phyloP scores from a whole-genome alignment of 2,329 filamentous ascomycete genomes.

The Verticillium longisporum region DNA sequence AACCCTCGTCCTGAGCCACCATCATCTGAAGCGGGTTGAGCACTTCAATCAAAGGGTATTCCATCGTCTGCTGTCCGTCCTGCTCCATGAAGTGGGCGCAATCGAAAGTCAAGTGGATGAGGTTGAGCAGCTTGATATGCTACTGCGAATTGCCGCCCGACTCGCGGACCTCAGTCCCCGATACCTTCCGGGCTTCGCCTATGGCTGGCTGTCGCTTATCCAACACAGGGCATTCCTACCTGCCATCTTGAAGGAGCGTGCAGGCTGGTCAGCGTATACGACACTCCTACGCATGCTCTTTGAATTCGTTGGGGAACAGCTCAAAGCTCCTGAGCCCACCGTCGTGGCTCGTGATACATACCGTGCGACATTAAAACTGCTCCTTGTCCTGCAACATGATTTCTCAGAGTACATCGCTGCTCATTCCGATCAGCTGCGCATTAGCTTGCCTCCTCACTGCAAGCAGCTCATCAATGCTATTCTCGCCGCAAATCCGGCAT shows the following conservation, averaged over 20 bases:
- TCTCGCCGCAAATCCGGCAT: conserved; percentile 68
- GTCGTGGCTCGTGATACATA: conserved; percentile 76
- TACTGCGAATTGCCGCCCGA: conserved; percentile 63
- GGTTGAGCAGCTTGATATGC: conserved; percentile 60
- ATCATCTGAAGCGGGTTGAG: conserved; percentile 74
- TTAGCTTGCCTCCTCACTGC: conserved; percentile 74
- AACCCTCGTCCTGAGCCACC: conserved; percentile 75
- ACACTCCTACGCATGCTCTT: conserved; percentile 68
- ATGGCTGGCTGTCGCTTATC: conserved; percentile 76
- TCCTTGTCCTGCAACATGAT: conserved; percentile 85
- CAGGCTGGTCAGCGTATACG: conserved; percentile 71
- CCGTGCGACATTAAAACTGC: conserved; percentile 71
- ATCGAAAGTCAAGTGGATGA: conserved; percentile 52
- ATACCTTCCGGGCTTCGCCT: conserved; percentile 75
- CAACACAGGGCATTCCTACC: conserved; percentile 83
- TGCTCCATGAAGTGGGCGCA: conserved; percentile 67
- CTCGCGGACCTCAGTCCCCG: conserved; percentile 69
- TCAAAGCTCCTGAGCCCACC: conserved; percentile 66
- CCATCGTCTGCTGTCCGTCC: conserved; percentile 78
- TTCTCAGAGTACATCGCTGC: conserved; percentile 89
- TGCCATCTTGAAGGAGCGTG: conserved; percentile 57
- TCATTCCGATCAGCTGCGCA: conserved; percentile 76
- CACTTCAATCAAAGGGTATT: conserved; percentile 84
- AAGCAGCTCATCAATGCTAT: conserved; percentile 85
- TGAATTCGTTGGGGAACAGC: conserved; percentile 67